These are phyloP conservation scores for Pterulicium gracile DNA, from an alignment of 1,284 basidiomycete species.

Conservation along the genomic window DNA sequence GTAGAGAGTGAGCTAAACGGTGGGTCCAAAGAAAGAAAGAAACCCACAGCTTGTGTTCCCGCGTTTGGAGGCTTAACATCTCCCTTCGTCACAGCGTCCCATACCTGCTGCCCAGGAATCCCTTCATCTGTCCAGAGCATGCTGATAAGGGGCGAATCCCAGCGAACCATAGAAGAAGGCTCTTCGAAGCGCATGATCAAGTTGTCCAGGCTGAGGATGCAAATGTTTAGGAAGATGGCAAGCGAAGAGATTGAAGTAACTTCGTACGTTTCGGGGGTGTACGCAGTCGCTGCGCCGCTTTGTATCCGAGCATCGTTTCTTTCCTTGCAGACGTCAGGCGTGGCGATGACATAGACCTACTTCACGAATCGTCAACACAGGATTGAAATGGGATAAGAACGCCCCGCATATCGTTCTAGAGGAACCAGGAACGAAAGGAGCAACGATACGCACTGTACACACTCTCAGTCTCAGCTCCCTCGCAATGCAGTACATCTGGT, in stretches of 20 bases:
- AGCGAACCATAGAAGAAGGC: conserved; percentile 92
- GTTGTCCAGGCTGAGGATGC: conserved; percentile 66
- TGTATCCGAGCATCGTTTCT: conserved; percentile 60
- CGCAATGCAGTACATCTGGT: conserved; percentile 96
- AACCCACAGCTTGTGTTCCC: conserved; percentile 69
- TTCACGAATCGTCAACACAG: conserved; percentile 9
- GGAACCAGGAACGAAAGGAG: conserved; percentile 2
- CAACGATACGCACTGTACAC: conserved; percentile 61
- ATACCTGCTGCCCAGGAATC: conserved; percentile 67
- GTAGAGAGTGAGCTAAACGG: conserved; percentile 8
- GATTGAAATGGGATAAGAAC: background rate
- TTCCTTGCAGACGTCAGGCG: conserved; percentile 64
- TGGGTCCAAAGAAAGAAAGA: conserved; percentile 1
- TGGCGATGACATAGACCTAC: conserved; percentile 71
- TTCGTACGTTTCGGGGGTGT: conserved; percentile 68
- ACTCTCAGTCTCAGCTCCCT: conserved; percentile 79
- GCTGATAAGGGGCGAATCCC: conserved; percentile 93
- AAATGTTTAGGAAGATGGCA: conserved; percentile 1
- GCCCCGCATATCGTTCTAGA: too few species aligned
- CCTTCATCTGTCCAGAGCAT: conserved; percentile 66
- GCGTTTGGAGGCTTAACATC: conserved; percentile 80
- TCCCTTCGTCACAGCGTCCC: conserved; percentile 73
- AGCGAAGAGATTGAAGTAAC: conserved; percentile 1
- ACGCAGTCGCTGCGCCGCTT: conserved; percentile 28
- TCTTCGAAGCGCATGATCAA: conserved; percentile 89